A percentile compares a stretch with the other conserved stretches of the same genome.
Evolutionary conservation across 192 early-diverging fungal species (phyloP).

Genomic region (Backusella tuberculispora): DNA sequence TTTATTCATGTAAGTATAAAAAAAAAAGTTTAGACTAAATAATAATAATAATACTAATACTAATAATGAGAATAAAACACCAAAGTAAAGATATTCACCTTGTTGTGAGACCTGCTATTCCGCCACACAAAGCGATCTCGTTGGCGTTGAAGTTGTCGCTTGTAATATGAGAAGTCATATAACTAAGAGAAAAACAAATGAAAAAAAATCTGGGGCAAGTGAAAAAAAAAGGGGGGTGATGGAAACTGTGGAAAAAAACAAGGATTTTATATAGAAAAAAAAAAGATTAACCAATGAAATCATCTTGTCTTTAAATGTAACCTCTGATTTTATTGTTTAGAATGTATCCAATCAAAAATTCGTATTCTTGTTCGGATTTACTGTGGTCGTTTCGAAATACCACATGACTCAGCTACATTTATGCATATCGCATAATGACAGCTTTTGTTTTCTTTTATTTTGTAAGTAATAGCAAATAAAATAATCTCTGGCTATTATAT

Average conservation of each 20-base stretch:
- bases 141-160: conserved; percentile 23
- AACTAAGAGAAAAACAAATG: neutral
- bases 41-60: neutral
- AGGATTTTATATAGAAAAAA: neutral
- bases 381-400: neutral
- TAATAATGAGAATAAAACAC: neutral
- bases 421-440: neutral
- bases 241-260: neutral
- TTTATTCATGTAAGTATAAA: conserved; percentile 46
- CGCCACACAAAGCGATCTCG: conserved; percentile 52
- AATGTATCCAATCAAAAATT: neutral
- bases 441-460: neutral
- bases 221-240: neutral
- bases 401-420: neutral
- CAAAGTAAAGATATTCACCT: conserved; percentile 13
- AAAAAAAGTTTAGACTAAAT: neutral
- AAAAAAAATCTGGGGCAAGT: conserved; percentile 11
- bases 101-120: conserved; percentile 49
- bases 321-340: neutral
- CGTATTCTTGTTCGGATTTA: too few species aligned
- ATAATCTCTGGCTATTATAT: too few species aligned
- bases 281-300: conserved; percentile 6
- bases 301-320: neutral
- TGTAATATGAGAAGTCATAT: conserved; percentile 35
- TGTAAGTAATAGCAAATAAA: too few species aligned